Percentiles rank a stretch among this genome's conserved stretches.
Conservation (phyloP, 257 asterid genomes). For the Solanum appendiculatum region DNA sequence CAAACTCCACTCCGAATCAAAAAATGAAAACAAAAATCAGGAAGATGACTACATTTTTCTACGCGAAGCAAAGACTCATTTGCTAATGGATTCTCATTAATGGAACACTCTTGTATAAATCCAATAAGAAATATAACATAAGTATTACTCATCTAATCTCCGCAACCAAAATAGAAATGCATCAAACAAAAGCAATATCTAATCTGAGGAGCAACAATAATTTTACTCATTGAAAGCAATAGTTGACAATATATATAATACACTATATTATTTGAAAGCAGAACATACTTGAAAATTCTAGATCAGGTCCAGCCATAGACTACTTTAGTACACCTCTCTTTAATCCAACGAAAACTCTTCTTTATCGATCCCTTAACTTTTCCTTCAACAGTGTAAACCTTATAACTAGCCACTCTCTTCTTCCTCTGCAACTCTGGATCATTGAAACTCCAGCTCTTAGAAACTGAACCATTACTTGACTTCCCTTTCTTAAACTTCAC, state of each 20-base stretch:
- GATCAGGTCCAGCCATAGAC: slow-evolving; percentile 7
- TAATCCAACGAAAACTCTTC: slow-evolving; percentile 5
- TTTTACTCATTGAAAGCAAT: not conserved
- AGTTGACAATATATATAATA: not conserved
- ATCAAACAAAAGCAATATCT: not conserved
- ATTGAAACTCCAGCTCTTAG: slow-evolving; percentile 2
- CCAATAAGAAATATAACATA: not conserved
- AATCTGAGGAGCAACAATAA: not conserved
- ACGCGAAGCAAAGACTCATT: not conserved
- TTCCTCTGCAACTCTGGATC: slow-evolving; percentile 10
- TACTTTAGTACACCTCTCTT: not conserved
- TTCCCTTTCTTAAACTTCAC: not conserved
- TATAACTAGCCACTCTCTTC: slow-evolving; percentile 10
- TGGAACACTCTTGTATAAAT: not conserved
- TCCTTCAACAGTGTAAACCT: slow-evolving; percentile 6
- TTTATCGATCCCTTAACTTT: slow-evolving; percentile 1
- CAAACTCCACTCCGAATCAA: not conserved
- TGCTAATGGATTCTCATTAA: not conserved
- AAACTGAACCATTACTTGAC: not conserved
- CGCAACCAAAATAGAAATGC: not conserved
- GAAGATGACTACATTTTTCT: not conserved
- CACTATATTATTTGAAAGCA: not conserved
- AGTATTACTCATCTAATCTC: not conserved
- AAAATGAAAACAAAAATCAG: not conserved
- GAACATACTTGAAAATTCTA: not conserved